Percentiles rank a stretch among this genome's conserved stretches.
phyloP scores from a whole-genome alignment of 73 alveolate species.

The Paramecium sonneborni region DNA sequence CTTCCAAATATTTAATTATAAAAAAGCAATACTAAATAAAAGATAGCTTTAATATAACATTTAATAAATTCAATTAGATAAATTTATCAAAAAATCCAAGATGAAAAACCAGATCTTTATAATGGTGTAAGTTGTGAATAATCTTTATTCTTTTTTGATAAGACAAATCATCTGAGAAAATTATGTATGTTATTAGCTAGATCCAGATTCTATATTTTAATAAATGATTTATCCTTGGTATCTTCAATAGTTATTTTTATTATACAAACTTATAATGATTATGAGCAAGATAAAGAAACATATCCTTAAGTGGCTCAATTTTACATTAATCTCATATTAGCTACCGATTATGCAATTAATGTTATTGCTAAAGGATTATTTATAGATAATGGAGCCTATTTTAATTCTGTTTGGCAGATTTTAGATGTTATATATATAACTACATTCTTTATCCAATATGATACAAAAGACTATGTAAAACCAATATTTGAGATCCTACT shows the following conservation, averaged over 20 bases:
- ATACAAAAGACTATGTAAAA: not conserved
- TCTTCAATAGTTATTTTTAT: not conserved
- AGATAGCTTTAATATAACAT: not conserved
- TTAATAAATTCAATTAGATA: not conserved
- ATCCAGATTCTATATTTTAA: not conserved
- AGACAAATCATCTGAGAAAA: not conserved
- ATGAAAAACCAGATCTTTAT: not conserved
- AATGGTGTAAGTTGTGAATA: not conserved
- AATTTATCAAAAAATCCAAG: not conserved
- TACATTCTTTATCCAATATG: not conserved
- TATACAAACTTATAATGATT: not conserved
- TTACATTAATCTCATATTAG: not conserved
- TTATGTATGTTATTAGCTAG: not conserved
- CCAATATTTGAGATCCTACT: conserved; percentile 5
- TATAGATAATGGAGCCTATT: not conserved
- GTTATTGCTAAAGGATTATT: conserved; percentile 3
- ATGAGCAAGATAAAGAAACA: not conserved
- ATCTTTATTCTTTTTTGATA: not conserved
- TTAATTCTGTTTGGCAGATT: not conserved
- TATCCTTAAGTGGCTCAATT: not conserved
- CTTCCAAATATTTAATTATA: not conserved
- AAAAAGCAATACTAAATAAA: not conserved
- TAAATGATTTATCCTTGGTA: not conserved
- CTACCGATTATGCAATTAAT: not conserved
- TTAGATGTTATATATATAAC: not conserved